Evolutionary conservation across 2,329 filamentous ascomycete genomes (phyloP), one percentile per base, ranked within the genome.

Genomic region (Penicillium sp.): DNA sequence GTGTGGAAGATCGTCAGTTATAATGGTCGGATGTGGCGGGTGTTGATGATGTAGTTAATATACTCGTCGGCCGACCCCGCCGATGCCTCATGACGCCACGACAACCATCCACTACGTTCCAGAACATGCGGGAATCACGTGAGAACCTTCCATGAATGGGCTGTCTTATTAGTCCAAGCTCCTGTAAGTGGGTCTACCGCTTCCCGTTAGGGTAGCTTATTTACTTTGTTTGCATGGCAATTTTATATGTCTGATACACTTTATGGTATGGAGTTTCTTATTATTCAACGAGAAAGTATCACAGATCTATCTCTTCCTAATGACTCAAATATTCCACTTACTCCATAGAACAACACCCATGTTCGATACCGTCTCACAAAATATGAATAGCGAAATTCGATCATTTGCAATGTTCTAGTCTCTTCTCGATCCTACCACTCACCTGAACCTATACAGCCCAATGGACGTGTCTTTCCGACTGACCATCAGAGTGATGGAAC

Each of bases 41-140:
- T 16, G 53, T 9, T 42, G 44, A 58, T 56, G 60, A 62, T 48
- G 50, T 54, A 61, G 57, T 54, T 57, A 54, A 68, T 63, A 65
- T 69, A 67, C 7, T 42, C 10, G 19, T 42, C 10, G 19, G 4
- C 37, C 19, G 9, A 45, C 55, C 50, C 49, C 52, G 45, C 42
- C 23, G 62, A 67, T 61, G 35, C 53, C 10, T 46, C 68, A 69
- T 72, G 71, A 72, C 70, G 71, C 66, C 65, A 70, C 68, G 35
- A 61, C 54, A 14, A 1, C 25, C 43, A 70, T 73, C 72, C 63
- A 73, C 72, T 67, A 71, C 71, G 69, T 74, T 73, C 72, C 64
- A 68, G 71, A 74, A 73, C 47, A 44, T 63, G 57, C 69, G 16
- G 29, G 59, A 49, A 14, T 8, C 50, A 46, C 31, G 42, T 46